phyloP scores from a whole-genome alignment of 2,329 filamentous ascomycete genomes.

The Remersonia thermophila region DNA sequence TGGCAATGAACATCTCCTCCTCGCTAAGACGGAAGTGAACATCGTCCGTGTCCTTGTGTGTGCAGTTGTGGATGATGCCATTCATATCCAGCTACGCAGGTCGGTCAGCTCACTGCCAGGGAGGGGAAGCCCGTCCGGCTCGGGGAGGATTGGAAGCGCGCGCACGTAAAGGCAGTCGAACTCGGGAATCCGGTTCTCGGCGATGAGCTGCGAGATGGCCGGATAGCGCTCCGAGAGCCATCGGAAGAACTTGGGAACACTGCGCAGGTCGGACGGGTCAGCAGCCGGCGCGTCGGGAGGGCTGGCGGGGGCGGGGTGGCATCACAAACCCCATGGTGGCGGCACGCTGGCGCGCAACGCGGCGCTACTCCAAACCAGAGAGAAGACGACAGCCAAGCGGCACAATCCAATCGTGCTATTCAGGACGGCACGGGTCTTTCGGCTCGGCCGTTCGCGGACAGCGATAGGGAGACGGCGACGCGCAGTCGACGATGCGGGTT shows the following conservation, averaged over 20 bases:
- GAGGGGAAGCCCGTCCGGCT: conserved; percentile 14
- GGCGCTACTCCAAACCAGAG: conserved; percentile 2
- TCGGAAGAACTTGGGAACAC: conserved; percentile 85
- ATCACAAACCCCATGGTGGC: conserved; percentile 24
- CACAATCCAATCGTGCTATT: too few relatives aligned
- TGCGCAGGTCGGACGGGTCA: conserved; percentile 17
- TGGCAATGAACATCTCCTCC: conserved; percentile 98
- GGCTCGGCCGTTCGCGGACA: not conserved
- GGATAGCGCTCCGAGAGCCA: conserved; percentile 99
- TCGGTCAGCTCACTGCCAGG: conserved; percentile 24
- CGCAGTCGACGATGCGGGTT: not conserved
- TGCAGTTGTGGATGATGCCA: conserved; percentile 99
- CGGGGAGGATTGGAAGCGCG: conserved; percentile 10
- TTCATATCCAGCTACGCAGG: conserved; percentile 74
- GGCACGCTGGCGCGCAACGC: conserved; percentile 1
- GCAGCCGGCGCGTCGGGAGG: not conserved
- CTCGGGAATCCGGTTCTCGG: conserved; percentile 96
- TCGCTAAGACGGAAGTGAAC: conserved; percentile 86
- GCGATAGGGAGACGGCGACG: not conserved
- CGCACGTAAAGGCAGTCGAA: conserved; percentile 90
- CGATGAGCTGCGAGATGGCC: conserved; percentile 93
- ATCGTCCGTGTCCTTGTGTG: conserved; percentile 90
- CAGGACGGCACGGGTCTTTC: too few relatives aligned
- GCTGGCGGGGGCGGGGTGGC: too few relatives aligned
- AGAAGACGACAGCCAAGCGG: too few relatives aligned